These are phyloP conservation scores for Hypomontagnella monticulosa DNA, from an alignment of 495 filamentous ascomycete genomes.

Conservation along the genomic window DNA sequence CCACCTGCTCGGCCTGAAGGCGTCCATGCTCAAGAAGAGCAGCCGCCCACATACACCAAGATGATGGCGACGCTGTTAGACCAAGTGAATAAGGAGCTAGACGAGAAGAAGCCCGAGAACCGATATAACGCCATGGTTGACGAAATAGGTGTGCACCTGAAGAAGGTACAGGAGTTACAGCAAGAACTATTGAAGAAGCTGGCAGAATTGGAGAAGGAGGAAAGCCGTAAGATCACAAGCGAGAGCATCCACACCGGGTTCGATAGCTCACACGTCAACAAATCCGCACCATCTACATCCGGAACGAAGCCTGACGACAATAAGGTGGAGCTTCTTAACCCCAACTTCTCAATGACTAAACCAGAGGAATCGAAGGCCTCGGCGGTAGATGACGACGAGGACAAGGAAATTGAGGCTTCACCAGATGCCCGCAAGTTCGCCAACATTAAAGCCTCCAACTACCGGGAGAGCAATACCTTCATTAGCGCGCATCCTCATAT, in stretches of 20 bases:
- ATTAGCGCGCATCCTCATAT: conserved; percentile 78
- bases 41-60: conserved; percentile 83
- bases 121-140: conserved; percentile 76
- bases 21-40: conserved; percentile 77
- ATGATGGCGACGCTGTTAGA: conserved; percentile 95
- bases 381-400: conserved; percentile 67
- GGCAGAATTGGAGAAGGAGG: conserved; percentile 84
- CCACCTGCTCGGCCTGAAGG: conserved; percentile 77
- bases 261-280: conserved; percentile 79
- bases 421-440: conserved; percentile 80
- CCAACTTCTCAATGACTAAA: conserved; percentile 52
- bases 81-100: conserved; percentile 90
- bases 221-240: conserved; percentile 90
- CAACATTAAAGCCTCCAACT: conserved; percentile 78
- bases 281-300: conserved; percentile 56
- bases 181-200: conserved; percentile 75
- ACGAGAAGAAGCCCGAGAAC: conserved; percentile 70
- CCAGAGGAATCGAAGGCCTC: conserved; percentile 33
- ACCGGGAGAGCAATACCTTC: conserved; percentile 75
- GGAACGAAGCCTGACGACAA: conserved; percentile 54
- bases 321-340: conserved; percentile 85
- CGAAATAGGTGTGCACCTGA: conserved; percentile 77
- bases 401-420: conserved; percentile 78
- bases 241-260: conserved; percentile 93
- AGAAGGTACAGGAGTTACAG: conserved; percentile 81